Evolutionary conservation across 305 asterid species (phyloP).

Genomic region (Plantago rigida): DNA sequence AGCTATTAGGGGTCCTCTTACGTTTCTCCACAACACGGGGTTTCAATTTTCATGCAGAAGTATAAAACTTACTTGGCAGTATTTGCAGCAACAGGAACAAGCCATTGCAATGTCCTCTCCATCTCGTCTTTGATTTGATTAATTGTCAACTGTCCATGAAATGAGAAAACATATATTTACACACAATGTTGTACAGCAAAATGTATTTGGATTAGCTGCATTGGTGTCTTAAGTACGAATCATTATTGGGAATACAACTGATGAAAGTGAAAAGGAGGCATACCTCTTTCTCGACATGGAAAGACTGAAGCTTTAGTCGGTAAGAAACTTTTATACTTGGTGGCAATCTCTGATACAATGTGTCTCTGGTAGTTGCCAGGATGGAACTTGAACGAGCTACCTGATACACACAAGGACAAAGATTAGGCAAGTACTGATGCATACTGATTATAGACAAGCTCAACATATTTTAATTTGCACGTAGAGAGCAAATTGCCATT

Average conservation of each 20-base stretch:
- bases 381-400: constrained; percentile 53
- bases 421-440: constrained; percentile 9
- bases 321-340: constrained; percentile 52
- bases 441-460: no score
- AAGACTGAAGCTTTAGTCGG: constrained; percentile 47
- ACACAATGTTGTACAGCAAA: no score
- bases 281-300: constrained; percentile 59
- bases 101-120: constrained; percentile 76
- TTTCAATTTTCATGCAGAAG: not conserved
- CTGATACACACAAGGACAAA: constrained; percentile 30
- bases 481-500: not conserved
- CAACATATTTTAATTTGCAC: not conserved
- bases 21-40: not conserved
- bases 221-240: no score
- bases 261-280: constrained; percentile 14
- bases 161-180: no score
- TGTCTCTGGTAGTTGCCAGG: constrained; percentile 42
- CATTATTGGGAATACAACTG: not conserved
- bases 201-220: not conserved
- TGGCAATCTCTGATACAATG: constrained; percentile 61
- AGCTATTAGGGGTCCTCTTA: not conserved
- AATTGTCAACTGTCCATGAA: constrained; percentile 43
- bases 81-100: constrained; percentile 58
- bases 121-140: constrained; percentile 60
- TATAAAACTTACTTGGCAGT: constrained; percentile 53